Conservation (phyloP, 441 rosid species). For the Aquilaria agallochum region DNA sequence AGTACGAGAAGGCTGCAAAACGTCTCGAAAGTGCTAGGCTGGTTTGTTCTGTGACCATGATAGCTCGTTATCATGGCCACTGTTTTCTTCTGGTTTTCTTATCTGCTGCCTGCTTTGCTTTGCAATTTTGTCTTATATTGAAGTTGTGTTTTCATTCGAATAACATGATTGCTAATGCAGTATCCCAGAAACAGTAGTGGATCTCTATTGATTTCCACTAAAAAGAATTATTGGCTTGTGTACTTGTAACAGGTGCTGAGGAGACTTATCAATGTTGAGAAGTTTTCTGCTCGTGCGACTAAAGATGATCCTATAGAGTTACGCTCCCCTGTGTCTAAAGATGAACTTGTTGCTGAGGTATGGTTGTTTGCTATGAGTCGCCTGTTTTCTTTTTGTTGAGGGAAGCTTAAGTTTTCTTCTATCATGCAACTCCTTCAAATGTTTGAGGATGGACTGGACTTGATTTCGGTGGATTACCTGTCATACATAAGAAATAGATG, state of each 20-base stretch:
- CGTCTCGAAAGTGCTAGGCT: constrained; percentile 55
- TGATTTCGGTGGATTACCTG: no score
- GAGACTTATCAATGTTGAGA: constrained; percentile 50
- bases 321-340: constrained; percentile 65
- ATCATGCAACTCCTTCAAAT: background rate
- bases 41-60: constrained; percentile 41
- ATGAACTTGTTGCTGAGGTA: constrained; percentile 79
- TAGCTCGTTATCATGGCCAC: background rate
- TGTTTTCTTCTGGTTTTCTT: background rate
- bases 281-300: constrained; percentile 62
- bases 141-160: background rate
- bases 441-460: no score
- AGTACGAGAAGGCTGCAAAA: constrained; percentile 79
- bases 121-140: background rate
- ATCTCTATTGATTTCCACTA: background rate
- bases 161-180: no score
- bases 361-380: background rate
- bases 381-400: background rate
- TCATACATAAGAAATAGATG: no score
- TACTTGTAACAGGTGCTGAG: constrained; percentile 44
- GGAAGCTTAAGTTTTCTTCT: background rate
- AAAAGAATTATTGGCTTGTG: background rate
- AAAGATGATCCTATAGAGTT: constrained; percentile 81
- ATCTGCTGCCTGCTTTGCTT: background rate
- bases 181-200: constrained; percentile 1